Evolutionary conservation across 1,284 basidiomycete genomes (phyloP), one percentile per base, ranked within the genome.

Genomic region (Moesziomyces sp.): DNA sequence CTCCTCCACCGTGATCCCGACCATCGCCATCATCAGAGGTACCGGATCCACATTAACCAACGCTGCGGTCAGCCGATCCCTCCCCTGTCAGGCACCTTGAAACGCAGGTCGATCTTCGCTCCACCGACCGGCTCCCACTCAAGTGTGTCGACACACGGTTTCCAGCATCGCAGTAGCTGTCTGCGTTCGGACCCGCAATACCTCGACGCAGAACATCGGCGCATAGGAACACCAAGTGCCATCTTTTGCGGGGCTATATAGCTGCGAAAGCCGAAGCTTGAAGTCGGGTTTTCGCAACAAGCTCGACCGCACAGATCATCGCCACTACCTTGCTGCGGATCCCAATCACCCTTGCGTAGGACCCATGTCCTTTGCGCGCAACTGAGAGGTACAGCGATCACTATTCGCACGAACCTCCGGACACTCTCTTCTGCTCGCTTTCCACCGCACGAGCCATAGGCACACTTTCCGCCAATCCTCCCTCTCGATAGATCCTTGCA

Each of bases 321-420:
- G 30, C 38, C 14, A 28, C 35, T 45, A n/a, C 21, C 21, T 23
- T 45, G n/a, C 13, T 45, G 16, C 11, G 13, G 9, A 45, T 24
- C 21, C 44, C 10, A 3, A 10, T n/a, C 44, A 45, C 34, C 26
- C 18, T 42, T 51, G 47, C 40, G 26, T 49, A 55, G 46, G 26
- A 55, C 51, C 48, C 57, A 63, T 64, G 61, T 56, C 35, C 61
- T 23, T 50, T 21, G 42, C 50, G 57, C 67, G 57, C 49, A 50
- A 63, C 49, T 34, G 45, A 28, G 44, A 54, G 60, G 59, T 62
- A 52, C 46, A 69, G 60, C 56, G n/a, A 59, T 48, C 52, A 52
- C 48, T 42, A 56, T 52, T 52, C 54, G 42, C 34, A 26, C 38
- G 30, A 30, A 24, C 44, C 26, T 10, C 30, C 34, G 59, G 66